phyloP scores from a whole-genome alignment of 2,329 filamentous ascomycete genomes.

The Clarireedia homoeocarpa region DNA sequence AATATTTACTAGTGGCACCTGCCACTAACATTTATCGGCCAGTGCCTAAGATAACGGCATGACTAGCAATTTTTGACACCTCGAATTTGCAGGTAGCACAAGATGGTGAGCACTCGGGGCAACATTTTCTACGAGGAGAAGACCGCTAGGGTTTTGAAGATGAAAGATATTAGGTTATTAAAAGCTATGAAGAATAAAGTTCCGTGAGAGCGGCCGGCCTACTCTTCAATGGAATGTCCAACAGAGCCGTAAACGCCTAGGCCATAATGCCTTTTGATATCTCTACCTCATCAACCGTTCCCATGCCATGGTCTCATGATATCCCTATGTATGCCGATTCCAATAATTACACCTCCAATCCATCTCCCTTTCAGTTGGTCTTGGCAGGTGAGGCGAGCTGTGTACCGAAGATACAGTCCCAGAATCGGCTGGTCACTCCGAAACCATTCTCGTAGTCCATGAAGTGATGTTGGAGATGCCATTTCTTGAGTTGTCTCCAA shows the following conservation, averaged over 20 bases:
- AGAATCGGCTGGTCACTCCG: conserved; percentile 92
- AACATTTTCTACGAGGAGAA: too few relatives aligned
- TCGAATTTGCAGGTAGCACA: neutral
- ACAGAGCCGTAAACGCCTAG: neutral
- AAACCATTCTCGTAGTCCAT: conserved; percentile 97
- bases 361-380: conserved; percentile 12
- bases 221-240: conserved; percentile 8
- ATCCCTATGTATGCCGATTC: neutral
- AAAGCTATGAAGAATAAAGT: conserved; percentile 7
- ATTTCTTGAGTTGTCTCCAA: conserved; percentile 92
- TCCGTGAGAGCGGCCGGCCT: conserved; percentile 12
- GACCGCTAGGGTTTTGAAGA: neutral
- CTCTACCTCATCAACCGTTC: conserved; percentile 21
- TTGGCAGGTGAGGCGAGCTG: conserved; percentile 47
- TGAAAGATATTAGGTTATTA: conserved; percentile 18
- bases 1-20: conserved; percentile 1
- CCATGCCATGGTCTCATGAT: neutral
- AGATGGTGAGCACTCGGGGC: neutral
- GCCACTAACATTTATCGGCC: neutral
- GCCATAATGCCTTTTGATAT: conserved; percentile 4
- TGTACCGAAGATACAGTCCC: conserved; percentile 89
- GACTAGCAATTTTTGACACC: too few relatives aligned
- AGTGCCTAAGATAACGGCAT: too few relatives aligned
- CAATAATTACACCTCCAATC: conserved; percentile 2
- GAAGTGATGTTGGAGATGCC: conserved; percentile 95